Evolutionary conservation across 805 yeast species (phyloP).

Genomic region (Metschnikowia cubensis): DNA sequence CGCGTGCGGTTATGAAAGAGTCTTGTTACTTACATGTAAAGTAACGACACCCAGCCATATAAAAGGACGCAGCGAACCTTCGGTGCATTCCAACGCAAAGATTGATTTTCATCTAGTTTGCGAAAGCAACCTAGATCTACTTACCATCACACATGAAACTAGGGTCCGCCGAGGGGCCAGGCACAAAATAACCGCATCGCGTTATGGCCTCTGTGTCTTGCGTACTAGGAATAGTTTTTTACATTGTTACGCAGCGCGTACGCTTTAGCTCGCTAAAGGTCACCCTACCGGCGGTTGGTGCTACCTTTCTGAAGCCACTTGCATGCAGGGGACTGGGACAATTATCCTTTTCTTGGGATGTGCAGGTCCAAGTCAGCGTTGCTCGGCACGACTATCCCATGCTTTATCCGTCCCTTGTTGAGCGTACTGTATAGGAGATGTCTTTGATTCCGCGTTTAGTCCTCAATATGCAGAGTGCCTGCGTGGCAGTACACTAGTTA

Average conservation of each 20-base stretch:
- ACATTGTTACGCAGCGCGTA: constrained; percentile 5
- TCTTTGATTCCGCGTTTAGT: background rate
- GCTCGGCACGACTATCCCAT: background rate
- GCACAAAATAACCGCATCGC: constrained; percentile 1
- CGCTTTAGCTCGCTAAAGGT: constrained; percentile 1
- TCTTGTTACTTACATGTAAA: background rate
- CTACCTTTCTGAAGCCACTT: background rate
- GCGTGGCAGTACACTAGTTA: constrained; percentile 1
- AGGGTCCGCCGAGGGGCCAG: background rate
- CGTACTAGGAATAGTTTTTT: background rate
- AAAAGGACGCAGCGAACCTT: background rate
- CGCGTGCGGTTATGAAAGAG: constrained; percentile 1
- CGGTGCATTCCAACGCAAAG: background rate
- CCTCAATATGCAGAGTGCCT: constrained; percentile 5
- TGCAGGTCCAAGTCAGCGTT: background rate
- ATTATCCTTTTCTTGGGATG: background rate
- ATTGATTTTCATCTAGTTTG: too few species aligned
- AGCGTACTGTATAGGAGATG: background rate
- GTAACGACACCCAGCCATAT: background rate
- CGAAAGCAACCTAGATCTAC: background rate
- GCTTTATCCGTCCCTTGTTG: background rate
- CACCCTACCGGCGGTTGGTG: background rate
- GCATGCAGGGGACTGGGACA: constrained; percentile 1
- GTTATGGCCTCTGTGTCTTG: constrained; percentile 1
- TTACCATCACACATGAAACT: background rate